Base-by-base conservation (phyloP, 768 basidiomycete species). In the Hemileccinum rubropunctum region DNA sequence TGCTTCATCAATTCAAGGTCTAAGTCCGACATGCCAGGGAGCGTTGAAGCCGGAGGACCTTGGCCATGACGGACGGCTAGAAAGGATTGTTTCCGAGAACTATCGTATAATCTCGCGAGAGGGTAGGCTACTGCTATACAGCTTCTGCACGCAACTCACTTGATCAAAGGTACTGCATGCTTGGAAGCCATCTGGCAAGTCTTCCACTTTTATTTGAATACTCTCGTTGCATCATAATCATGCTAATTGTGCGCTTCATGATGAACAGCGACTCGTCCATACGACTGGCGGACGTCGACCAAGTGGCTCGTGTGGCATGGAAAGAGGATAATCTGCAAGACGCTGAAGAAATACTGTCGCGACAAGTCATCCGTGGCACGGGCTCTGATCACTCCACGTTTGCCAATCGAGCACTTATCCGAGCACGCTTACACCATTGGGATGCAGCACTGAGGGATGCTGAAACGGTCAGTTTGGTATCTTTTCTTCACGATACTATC, bases 271-370 rank as follows among this genome's bases (percentile, higher is more conserved):
- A 52, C 26, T 51, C 51, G 9, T 54, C 53, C 11, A 33, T 54
- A 36, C 28, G 35, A 23, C 26, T 53, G 15, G 37, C 15, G 17
- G 28, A 42, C 26, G 9, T 46, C 20, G 44, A 42, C 3, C 50
- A 42, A 27, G 40, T 43, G 6, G 28, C 15, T n/a, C 35, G 21
- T 20, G 28, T 34, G 30, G 53, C 51, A 27, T 54, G 51, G 53
- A 21, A 45, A 14, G 32, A 26, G 34, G 36, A 47, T n/a, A 53
- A 14, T 7, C 23, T 54, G 26, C n/a, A 47, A 14, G 53, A 53
- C 3, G 51, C 26, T 15, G 53, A 54, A 42, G 51, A 54, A 53
- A 46, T 54, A 33, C 13, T 54, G 6, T 53, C 53, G 0, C 37
- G 17, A 26, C 45, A 34, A 9, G 15, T 53, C 35, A 38, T 53